phyloP scores from a whole-genome alignment of 345 rosid genomes.

The Pistacia vera region DNA sequence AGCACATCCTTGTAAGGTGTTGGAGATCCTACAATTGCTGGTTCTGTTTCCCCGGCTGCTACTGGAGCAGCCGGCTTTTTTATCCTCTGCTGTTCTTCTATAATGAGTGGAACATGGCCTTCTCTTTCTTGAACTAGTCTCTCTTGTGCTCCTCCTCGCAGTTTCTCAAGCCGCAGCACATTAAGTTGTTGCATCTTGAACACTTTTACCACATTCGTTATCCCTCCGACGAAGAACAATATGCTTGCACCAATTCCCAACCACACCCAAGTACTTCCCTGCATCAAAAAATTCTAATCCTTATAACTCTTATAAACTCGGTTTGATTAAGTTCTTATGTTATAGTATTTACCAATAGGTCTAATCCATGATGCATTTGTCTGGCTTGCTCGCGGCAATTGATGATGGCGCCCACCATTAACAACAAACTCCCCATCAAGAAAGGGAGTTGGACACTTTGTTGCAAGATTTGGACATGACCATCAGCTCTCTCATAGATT shows the following conservation, averaged over 20 bases:
- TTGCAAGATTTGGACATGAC: constrained; percentile 78
- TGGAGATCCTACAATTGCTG: neutral
- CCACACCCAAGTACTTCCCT: constrained; percentile 66
- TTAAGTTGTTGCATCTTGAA: constrained; percentile 65
- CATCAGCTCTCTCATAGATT: constrained; percentile 84
- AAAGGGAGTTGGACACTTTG: constrained; percentile 73
- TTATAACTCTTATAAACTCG: no score
- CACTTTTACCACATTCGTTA: constrained; percentile 66
- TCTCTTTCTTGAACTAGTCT: constrained; percentile 51
- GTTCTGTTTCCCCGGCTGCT: constrained; percentile 19
- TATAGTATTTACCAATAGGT: constrained; percentile 46
- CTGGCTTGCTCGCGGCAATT: constrained; percentile 53
- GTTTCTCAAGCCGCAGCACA: constrained; percentile 67
- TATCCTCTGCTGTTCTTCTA: constrained; percentile 45
- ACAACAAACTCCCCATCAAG: constrained; percentile 61
- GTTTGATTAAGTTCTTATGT: no score
- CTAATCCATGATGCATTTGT: constrained; percentile 40
- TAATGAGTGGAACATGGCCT: constrained; percentile 58
- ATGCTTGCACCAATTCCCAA: constrained; percentile 54
- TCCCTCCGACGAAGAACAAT: constrained; percentile 54
- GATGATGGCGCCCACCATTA: constrained; percentile 62
- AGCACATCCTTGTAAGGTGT: constrained; percentile 33
- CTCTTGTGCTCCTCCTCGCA: constrained; percentile 77
- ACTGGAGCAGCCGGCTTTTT: constrained; percentile 29
- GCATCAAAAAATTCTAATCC: constrained; percentile 3